Percentiles rank a stretch among this genome's conserved stretches.
Evolutionary conservation across 2,329 filamentous ascomycete species (phyloP).

Genomic region (Endocalyx cinctus): DNA sequence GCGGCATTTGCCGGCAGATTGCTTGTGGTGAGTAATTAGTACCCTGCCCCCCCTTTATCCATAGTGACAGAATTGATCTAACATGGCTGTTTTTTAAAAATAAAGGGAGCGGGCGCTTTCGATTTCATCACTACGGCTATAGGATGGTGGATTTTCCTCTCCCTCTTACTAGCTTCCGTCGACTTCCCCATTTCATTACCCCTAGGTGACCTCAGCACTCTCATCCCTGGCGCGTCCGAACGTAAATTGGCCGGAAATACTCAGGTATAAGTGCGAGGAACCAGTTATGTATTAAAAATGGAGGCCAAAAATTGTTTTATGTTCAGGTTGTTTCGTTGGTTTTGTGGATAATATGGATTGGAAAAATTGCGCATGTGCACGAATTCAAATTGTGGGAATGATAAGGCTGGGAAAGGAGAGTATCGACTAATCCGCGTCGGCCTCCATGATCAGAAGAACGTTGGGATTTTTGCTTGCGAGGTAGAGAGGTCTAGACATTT

Average conservation of each 20-base stretch:
- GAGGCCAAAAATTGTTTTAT: no score
- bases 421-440: no score
- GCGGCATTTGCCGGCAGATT: conserved; percentile 23
- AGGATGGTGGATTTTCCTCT: conserved; percentile 16
- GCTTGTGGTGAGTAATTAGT: conserved; percentile 18
- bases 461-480: no score
- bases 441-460: no score
- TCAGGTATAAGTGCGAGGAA: no score
- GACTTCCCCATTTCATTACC: conserved; percentile 15
- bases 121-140: conserved; percentile 13
- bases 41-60: background rate
- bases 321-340: no score
- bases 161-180: conserved; percentile 14
- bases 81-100: conserved; percentile 1
- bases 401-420: no score
- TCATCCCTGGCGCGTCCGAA: conserved; percentile 10
- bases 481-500: no score
- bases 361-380: no score
- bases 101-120: conserved; percentile 15
- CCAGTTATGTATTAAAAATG: no score
- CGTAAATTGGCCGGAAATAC: conserved; percentile 7
- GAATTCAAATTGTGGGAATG: no score
- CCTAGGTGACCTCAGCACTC: conserved; percentile 17
- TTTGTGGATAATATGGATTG: no score
- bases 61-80: background rate